phyloP scores from a whole-genome alignment of 169 alveolate genomes.

The Babesia gibsoni region DNA sequence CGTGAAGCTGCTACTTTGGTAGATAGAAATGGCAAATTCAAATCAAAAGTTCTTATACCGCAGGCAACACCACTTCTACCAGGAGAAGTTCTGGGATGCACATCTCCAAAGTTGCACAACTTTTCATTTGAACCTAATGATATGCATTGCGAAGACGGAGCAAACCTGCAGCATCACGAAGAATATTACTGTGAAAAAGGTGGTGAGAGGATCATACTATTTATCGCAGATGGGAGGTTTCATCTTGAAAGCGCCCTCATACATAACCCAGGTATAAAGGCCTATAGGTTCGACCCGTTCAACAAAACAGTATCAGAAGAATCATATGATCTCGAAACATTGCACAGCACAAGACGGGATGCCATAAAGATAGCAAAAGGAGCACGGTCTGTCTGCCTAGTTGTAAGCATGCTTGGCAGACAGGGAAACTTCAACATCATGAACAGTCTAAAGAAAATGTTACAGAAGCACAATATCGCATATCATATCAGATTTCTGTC shows the following conservation, averaged over 20 bases:
- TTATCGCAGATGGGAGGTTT: conserved; percentile 98
- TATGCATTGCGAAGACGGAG: not conserved
- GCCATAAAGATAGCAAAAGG: conserved; percentile 72
- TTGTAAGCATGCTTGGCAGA: conserved; percentile 81
- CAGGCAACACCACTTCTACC: conserved; percentile 94
- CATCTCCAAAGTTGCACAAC: conserved; percentile 81
- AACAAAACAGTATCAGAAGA: conserved; percentile 85
- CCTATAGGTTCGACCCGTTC: conserved; percentile 94
- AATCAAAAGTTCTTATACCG: conserved; percentile 80
- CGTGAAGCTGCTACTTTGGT: conserved; percentile 62
- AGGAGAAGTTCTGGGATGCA: conserved; percentile 97
- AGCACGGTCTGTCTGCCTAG: conserved; percentile 65
- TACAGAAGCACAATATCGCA: conserved; percentile 29
- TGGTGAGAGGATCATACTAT: conserved; percentile 70
- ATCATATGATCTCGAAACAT: conserved; percentile 80
- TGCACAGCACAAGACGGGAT: conserved; percentile 84
- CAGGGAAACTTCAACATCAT: conserved; percentile 78
- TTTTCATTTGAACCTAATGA: conserved; percentile 9
- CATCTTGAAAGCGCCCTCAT: conserved; percentile 99
- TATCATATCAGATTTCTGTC: conserved; percentile 64
- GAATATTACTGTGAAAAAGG: not conserved
- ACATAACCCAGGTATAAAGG: conserved; percentile 89
- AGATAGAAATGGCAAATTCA: conserved; percentile 58
- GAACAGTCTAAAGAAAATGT: conserved; percentile 51
- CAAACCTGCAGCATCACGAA: not conserved